These are phyloP conservation scores for Fusarium xylarioides DNA, from an alignment of 2,329 filamentous ascomycete genomes.

Conservation along the genomic window DNA sequence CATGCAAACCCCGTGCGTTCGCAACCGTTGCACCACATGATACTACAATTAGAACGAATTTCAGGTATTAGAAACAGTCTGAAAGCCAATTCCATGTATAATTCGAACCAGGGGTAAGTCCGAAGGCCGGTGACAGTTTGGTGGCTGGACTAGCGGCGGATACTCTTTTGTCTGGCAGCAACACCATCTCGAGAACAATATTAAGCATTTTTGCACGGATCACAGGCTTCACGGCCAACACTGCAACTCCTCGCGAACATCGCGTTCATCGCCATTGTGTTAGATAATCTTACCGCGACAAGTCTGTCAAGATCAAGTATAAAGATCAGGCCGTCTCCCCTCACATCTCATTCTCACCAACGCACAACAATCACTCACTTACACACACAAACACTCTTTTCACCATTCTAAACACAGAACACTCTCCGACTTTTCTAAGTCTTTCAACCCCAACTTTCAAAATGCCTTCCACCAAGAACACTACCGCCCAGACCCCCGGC, in stretches of 20 bases:
- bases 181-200: conserved; percentile 42
- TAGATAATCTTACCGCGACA: neutral
- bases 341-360: conserved; percentile 5
- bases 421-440: conserved; percentile 40
- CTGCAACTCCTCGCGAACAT: conserved; percentile 9
- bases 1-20: conserved; percentile 5
- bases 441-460: conserved; percentile 41
- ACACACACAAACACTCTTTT: conserved; percentile 29
- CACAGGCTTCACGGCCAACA: conserved; percentile 17
- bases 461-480: conserved; percentile 46
- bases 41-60: neutral
- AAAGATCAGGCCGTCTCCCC: conserved; percentile 20
- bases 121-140: neutral
- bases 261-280: neutral
- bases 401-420: conserved; percentile 41
- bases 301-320: conserved; percentile 14
- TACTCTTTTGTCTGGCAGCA: conserved; percentile 20
- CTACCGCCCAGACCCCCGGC: conserved; percentile 38
- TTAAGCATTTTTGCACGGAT: conserved; percentile 33
- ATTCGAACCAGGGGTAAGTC: neutral
- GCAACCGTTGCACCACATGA: conserved; percentile 6
- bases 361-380: conserved; percentile 29
- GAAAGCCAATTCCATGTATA: neutral
- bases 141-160: conserved; percentile 11
- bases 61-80: neutral